Base-by-base conservation (phyloP, 768 basidiomycete genomes). In the Calocybe cyanea region DNA sequence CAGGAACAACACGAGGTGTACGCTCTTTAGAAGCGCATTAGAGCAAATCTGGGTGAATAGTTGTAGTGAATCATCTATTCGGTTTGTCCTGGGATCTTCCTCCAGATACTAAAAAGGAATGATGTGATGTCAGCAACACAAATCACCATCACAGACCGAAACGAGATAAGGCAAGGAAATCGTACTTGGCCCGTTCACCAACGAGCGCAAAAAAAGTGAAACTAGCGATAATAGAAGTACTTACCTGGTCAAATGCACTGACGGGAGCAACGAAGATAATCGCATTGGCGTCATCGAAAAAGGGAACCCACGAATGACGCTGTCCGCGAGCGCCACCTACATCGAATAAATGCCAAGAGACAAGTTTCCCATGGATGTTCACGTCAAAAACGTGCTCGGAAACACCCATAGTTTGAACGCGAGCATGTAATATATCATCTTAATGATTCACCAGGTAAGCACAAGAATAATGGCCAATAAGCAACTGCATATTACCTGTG, bases 401-500 rank as follows among this genome's bases (percentile, higher is more conserved):
- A 3, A 92, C 84, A 0, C 89, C 89, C 83, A 92, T 89, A 6
- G 89, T 92, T 59, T 91, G 91, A 43, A 92, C 85, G 28, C 89
- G 84, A n/a, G 87, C 88, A 58, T 89, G 87, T 14, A 92, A 71
- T 45, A 92, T 89, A 57, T 92, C 89, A 62, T 92, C 89, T 88
- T 49, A 35, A 39, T 17, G 52, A 19, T 51, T 66, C 44, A 63
- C 5, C 5, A 6, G 53, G 59, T 61, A 63, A 66, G 65, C 61
- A 58, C 56, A 32, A 21, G 44, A 46, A 36, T 45, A 38, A 40
- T 25, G 36, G n/a, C n/a, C n/a, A 14, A 5, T 23, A 4, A 45
- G 44, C 34, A 43, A 30, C 33, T 21, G 25, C 13, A 13, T 49
- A 65, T 32, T 60, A 87, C 87, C 87, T 32, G 80, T 88, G 2